Evolutionary conservation across 1,139 yeast genomes (phyloP).

Genomic region (Geotrichum carabidarum): DNA sequence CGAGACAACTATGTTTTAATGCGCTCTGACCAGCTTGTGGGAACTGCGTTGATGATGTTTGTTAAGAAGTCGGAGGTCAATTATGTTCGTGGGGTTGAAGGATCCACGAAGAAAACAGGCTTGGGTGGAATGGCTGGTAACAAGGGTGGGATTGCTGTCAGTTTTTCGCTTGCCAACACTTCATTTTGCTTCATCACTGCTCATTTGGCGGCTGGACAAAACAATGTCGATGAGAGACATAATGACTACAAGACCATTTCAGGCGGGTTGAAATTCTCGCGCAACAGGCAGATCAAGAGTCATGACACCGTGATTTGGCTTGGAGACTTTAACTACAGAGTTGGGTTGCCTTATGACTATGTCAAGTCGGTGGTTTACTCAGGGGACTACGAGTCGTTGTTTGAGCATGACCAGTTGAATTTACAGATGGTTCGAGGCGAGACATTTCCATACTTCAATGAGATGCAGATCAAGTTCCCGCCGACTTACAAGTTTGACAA

Average conservation of each 20-base stretch:
- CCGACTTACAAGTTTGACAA: conserved; percentile 95
- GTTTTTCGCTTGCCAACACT: conserved; percentile 72
- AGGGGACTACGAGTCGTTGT: conserved; percentile 47
- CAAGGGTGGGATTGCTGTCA: conserved; percentile 86
- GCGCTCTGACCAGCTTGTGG: conserved; percentile 89
- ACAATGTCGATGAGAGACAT: conserved; percentile 78
- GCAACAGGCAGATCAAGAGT: conserved; percentile 63
- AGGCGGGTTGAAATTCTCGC: conserved; percentile 69
- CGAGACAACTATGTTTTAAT: conserved; percentile 57
- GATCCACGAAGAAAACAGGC: conserved; percentile 80
- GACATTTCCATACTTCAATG: conserved; percentile 76
- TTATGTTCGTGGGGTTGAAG: conserved; percentile 68
- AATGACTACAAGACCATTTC: conserved; percentile 80
- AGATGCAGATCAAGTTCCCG: conserved; percentile 68
- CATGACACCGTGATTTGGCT: conserved; percentile 90
- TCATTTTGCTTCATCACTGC: conserved; percentile 80
- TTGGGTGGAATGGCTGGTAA: conserved; percentile 89
- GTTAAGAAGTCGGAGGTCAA: conserved; percentile 58
- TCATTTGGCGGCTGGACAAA: conserved; percentile 90
- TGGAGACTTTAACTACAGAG: conserved; percentile 92
- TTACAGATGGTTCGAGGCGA: conserved; percentile 82
- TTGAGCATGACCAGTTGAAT: conserved; percentile 75
- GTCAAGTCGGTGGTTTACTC: conserved; percentile 55
- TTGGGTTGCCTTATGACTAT: conserved; percentile 67
- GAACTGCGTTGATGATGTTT: conserved; percentile 74